Conservation (phyloP, 2,329 filamentous ascomycete species). For the Calonectria crousiana region DNA sequence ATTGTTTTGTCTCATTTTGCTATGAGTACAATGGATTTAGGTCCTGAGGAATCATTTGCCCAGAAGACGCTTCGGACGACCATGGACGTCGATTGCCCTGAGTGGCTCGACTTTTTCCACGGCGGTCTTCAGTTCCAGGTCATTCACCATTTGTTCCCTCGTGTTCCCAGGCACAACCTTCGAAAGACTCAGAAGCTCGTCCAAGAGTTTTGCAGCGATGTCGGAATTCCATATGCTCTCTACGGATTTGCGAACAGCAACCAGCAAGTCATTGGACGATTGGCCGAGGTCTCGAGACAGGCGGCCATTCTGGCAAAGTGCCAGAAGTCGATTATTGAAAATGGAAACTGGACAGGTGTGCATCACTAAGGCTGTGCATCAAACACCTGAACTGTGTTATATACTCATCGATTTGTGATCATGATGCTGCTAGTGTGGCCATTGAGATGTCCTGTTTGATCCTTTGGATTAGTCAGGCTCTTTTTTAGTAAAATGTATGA, state of each 20-base stretch:
- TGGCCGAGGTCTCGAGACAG: constrained; percentile 85
- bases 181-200: constrained; percentile 80
- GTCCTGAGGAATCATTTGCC: constrained; percentile 85
- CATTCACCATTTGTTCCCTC: constrained; percentile 86
- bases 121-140: constrained; percentile 91
- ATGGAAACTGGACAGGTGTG: background rate
- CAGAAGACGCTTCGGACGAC: constrained; percentile 93
- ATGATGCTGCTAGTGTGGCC: background rate
- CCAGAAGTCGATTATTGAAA: constrained; percentile 62
- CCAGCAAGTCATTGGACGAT: constrained; percentile 79
- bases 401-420: background rate
- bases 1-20: constrained; percentile 93
- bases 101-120: constrained; percentile 90
- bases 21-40: constrained; percentile 90
- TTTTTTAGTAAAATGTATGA: background rate
- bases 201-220: constrained; percentile 83
- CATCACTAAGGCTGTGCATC: background rate
- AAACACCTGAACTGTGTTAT: background rate
- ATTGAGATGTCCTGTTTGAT: background rate
- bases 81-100: constrained; percentile 91
- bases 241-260: constrained; percentile 90
- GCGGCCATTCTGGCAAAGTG: constrained; percentile 82
- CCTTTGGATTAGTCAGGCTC: background rate
- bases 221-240: constrained; percentile 85
- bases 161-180: constrained; percentile 87